Evolutionary conservation across 2,329 filamentous ascomycete species (phyloP).

Genomic region (Ilyonectria mors-panacis): DNA sequence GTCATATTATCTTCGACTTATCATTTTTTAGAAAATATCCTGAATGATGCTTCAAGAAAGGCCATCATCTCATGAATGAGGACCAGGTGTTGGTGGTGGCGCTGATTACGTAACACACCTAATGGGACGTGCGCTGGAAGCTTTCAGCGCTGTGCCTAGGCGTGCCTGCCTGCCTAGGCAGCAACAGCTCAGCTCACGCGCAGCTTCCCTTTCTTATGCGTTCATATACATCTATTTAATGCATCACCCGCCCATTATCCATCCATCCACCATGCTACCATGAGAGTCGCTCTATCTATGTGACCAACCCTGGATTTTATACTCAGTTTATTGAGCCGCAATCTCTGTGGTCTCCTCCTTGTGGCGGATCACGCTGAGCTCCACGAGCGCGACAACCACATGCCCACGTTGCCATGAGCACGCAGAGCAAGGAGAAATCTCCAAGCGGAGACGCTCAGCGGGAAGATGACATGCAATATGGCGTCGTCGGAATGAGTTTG

Average conservation of each 20-base stretch:
- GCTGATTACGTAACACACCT: background rate
- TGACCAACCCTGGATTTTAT: background rate
- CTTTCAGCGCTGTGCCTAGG: background rate
- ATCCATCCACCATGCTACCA: background rate
- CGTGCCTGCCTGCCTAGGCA: background rate
- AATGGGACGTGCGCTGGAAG: background rate
- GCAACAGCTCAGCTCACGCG: background rate
- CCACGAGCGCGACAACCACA: background rate
- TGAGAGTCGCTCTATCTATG: background rate
- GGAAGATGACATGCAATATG: conserved; percentile 69
- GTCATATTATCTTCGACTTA: background rate
- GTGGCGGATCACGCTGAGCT: background rate
- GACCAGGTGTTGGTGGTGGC: background rate
- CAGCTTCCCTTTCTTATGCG: background rate
- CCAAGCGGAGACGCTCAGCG: conserved; percentile 57
- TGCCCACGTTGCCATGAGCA: conserved; percentile 27
- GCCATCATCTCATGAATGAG: background rate
- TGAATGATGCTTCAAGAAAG: background rate
- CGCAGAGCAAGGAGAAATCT: conserved; percentile 22
- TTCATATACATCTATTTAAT: conserved; percentile 3
- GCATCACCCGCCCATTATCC: background rate
- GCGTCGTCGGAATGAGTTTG: conserved; percentile 54
- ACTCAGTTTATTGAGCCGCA: background rate
- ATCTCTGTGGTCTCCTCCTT: background rate
- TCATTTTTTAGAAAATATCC: background rate